Evolutionary conservation across 306 rosid species (phyloP).

Genomic region (Astragalus glycyphyllos): DNA sequence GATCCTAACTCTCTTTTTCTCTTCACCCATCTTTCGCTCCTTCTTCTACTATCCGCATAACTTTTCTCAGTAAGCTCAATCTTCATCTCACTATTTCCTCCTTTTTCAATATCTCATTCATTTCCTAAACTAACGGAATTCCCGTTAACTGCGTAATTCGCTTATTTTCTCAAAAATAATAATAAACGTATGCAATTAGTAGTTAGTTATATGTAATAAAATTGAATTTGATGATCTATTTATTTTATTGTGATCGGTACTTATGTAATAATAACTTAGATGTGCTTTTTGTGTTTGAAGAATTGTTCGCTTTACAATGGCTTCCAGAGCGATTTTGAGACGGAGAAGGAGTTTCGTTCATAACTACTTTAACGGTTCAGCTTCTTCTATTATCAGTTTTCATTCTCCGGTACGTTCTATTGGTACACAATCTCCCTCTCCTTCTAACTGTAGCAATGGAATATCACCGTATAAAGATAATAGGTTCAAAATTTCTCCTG

Average conservation of each 20-base stretch:
- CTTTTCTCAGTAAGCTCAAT: constrained; percentile 24
- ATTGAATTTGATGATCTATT: not conserved
- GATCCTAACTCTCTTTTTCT: constrained; percentile 25
- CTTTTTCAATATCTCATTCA: not conserved
- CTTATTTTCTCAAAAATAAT: not conserved
- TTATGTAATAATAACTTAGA: constrained; percentile 7
- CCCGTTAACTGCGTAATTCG: not conserved
- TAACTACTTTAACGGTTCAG: constrained; percentile 41
- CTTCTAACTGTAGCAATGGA: constrained; percentile 20
- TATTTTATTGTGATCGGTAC: not conserved
- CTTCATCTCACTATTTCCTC: not conserved
- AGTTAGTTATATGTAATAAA: not conserved
- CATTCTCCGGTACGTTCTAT: constrained; percentile 44
- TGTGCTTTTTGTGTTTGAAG: constrained; percentile 26
- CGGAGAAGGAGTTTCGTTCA: constrained; percentile 51
- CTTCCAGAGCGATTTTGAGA: constrained; percentile 65
- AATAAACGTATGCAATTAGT: not conserved
- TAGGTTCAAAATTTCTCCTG: constrained; percentile 28
- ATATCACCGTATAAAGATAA: constrained; percentile 33
- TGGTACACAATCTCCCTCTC: constrained; percentile 36
- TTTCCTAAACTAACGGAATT: not conserved
- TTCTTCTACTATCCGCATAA: not conserved
- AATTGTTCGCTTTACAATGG: constrained; percentile 50
- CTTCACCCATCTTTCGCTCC: not conserved
- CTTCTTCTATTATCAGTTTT: constrained; percentile 45